A percentile compares a stretch with the other conserved stretches of the same genome.
Evolutionary conservation across 106 monocot species (phyloP).

Genomic region (Hemerocallis citrina): DNA sequence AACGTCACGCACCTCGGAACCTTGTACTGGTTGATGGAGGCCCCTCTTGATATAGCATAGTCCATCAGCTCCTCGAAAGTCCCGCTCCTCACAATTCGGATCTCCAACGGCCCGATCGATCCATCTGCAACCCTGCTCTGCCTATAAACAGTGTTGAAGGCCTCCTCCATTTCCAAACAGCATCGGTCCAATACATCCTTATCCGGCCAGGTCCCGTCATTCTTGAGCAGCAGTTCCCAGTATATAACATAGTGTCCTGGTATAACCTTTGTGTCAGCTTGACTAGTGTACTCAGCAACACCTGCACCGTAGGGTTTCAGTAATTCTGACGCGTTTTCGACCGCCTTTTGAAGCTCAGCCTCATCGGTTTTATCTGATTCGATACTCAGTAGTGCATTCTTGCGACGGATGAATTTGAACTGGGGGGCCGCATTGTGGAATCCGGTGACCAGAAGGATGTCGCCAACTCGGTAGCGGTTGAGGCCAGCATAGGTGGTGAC

Average conservation of each 20-base stretch:
- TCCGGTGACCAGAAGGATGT: constrained; percentile 11
- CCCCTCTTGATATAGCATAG: constrained; percentile 15
- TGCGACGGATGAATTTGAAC: constrained; percentile 22
- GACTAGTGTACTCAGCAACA: constrained; percentile 26
- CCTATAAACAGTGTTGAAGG: constrained; percentile 24
- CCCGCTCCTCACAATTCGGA: constrained; percentile 22
- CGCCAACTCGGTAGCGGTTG: constrained; percentile 31
- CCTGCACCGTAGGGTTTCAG: constrained; percentile 10
- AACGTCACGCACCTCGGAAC: constrained; percentile 21
- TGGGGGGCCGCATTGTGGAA: constrained; percentile 18
- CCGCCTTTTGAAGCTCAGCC: constrained; percentile 46
- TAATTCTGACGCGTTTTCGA: constrained; percentile 31
- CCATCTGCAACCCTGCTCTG: constrained; percentile 19
- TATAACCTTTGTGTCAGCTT: constrained; percentile 7
- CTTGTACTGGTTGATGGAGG: constrained; percentile 44
- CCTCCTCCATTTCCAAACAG: constrained; percentile 21
- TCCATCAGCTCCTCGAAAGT: constrained; percentile 41
- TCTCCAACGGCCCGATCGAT: constrained; percentile 32
- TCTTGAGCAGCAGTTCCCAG: constrained; percentile 17
- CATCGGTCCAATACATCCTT: neutral
- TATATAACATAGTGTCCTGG: constrained; percentile 26
- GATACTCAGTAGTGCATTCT: constrained; percentile 50
- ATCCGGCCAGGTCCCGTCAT: neutral
- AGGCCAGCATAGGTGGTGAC: constrained; percentile 80
- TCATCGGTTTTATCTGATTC: constrained; percentile 60